Percentiles rank a stretch among this genome's conserved stretches.
Conservation (phyloP, 768 basidiomycete species). For the Cubamyces lactineus region DNA sequence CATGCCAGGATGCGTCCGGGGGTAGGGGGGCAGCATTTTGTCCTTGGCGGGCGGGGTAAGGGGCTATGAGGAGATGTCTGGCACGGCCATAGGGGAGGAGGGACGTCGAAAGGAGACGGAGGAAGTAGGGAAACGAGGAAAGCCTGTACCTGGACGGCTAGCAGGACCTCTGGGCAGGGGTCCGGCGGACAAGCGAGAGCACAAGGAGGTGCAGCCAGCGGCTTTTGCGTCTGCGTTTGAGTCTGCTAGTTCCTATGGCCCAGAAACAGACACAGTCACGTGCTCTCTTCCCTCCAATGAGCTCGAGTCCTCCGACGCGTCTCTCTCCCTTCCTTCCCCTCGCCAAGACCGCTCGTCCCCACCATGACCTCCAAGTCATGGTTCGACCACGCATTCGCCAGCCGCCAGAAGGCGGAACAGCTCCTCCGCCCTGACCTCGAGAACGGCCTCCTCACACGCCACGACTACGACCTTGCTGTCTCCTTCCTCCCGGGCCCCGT, state of each 20-base stretch:
- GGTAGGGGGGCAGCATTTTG: constrained; percentile 38
- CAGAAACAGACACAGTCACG: constrained; percentile 11
- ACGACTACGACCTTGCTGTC: constrained; percentile 60
- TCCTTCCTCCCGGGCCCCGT: constrained; percentile 55
- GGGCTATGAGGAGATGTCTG: constrained; percentile 30
- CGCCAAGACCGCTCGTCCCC: neutral
- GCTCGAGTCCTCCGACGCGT: constrained; percentile 8
- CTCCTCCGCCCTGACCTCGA: constrained; percentile 58
- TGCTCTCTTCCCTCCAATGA: constrained; percentile 8
- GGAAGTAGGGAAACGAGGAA: neutral
- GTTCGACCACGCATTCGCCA: constrained; percentile 49
- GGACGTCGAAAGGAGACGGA: neutral
- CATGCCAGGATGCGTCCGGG: no score
- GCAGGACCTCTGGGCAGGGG: constrained; percentile 6
- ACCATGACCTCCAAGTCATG: constrained; percentile 35
- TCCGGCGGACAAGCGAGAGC: neutral
- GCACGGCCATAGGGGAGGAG: constrained; percentile 21
- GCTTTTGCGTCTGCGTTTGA: neutral
- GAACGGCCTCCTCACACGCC: constrained; percentile 49
- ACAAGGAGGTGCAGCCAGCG: neutral
- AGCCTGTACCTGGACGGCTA: constrained; percentile 16
- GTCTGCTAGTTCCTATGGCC: constrained; percentile 11
- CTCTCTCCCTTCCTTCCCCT: neutral
- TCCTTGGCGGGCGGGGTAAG: constrained; percentile 33
- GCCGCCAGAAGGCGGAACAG: constrained; percentile 44